phyloP scores from a whole-genome alignment of 2,329 filamentous ascomycete genomes.

The Zarea fungicola region DNA sequence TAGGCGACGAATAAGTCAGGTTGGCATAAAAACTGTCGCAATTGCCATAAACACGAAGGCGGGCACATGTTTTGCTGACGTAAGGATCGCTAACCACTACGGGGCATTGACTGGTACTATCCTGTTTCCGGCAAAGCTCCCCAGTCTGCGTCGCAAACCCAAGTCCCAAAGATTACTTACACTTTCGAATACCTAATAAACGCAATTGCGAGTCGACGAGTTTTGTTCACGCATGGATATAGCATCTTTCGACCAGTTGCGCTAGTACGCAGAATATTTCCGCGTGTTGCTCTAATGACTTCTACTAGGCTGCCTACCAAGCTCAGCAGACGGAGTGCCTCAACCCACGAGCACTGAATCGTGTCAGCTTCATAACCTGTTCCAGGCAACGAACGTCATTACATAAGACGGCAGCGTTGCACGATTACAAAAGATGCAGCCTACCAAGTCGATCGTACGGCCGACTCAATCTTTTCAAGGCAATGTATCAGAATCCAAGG shows the following conservation, averaged over 20 bases:
- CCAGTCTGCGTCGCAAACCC: no score
- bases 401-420: not conserved
- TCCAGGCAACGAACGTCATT: not conserved
- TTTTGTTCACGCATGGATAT: constrained; percentile 1
- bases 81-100: not conserved
- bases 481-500: not conserved
- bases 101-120: not conserved
- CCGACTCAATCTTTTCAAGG: not conserved
- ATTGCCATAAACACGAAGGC: not conserved
- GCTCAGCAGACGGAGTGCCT: not conserved
- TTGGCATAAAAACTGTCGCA: not conserved
- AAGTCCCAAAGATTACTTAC: no score
- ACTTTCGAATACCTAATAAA: not conserved
- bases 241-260: not conserved
- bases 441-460: not conserved
- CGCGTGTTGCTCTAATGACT: not conserved
- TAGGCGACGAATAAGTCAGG: not conserved
- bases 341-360: not conserved
- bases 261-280: constrained; percentile 2
- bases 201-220: not conserved
- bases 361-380: not conserved
- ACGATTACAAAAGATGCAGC: not conserved
- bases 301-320: not conserved
- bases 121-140: constrained; percentile 10
- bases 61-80: constrained; percentile 12